These are phyloP conservation scores for Puccinia novopanici DNA, from an alignment of 1,284 basidiomycete genomes.

Conservation along the genomic window DNA sequence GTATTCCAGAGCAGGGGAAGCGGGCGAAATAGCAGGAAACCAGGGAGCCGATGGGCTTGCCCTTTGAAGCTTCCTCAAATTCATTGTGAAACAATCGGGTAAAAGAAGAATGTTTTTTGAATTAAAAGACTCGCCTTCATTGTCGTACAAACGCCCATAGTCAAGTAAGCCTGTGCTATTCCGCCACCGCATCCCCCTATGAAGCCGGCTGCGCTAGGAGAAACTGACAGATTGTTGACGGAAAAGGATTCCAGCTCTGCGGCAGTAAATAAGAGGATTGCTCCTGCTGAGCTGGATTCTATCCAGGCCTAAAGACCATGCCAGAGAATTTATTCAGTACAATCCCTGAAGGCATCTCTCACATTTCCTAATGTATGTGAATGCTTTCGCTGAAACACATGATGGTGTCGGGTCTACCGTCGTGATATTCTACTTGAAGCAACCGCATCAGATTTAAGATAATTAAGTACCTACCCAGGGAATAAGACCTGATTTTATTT, in stretches of 20 bases:
- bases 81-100: background rate
- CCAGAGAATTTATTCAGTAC: background rate
- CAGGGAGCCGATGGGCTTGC: background rate
- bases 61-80: background rate
- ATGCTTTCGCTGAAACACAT: background rate
- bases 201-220: constrained; percentile 36
- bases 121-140: constrained; percentile 40
- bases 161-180: constrained; percentile 46
- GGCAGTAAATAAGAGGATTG: constrained; percentile 49
- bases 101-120: background rate
- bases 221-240: constrained; percentile 25
- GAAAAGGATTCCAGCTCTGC: constrained; percentile 47
- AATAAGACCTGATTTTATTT: constrained; percentile 29
- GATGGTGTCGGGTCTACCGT: too few species aligned
- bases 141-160: constrained; percentile 48
- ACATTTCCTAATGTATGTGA: background rate
- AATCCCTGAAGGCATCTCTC: background rate
- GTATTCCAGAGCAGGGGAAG: background rate
- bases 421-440: too few species aligned
- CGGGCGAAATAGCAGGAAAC: background rate
- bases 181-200: constrained; percentile 49
- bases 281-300: constrained; percentile 43
- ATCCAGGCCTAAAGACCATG: constrained; percentile 36
- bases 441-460: too few species aligned
- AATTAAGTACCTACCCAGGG: constrained; percentile 38